Conservation (phyloP, 345 rosid species). For the Punica granatum region DNA sequence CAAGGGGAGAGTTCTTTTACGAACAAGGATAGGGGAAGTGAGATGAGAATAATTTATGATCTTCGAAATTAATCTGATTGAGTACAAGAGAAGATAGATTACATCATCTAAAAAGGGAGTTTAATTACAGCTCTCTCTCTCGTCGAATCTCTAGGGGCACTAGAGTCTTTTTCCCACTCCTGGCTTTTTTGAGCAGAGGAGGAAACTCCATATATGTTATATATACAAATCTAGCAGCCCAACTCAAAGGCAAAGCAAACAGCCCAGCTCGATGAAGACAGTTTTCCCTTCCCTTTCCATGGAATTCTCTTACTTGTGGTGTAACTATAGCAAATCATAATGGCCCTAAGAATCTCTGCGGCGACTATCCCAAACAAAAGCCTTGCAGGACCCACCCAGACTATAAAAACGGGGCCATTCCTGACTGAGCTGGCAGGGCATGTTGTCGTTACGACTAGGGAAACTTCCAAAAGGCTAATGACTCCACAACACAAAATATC, state of each 20-base stretch:
- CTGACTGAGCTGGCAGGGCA: background rate
- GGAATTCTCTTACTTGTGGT: background rate
- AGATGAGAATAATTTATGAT: background rate
- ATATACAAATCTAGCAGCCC: conserved; percentile 1
- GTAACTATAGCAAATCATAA: background rate
- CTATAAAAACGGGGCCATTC: background rate
- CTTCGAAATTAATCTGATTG: conserved; percentile 1
- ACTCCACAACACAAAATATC: background rate
- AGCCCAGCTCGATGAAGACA: background rate
- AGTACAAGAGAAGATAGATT: background rate
- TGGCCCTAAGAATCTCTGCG: background rate
- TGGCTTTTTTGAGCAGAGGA: background rate
- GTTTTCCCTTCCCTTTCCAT: background rate
- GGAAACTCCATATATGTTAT: background rate
- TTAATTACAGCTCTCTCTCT: conserved; percentile 2
- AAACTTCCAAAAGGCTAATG: background rate
- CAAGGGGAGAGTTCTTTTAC: too few species aligned
- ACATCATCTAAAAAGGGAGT: conserved; percentile 4
- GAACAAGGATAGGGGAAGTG: background rate
- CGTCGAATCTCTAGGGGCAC: background rate
- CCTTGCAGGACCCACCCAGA: background rate
- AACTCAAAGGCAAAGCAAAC: background rate
- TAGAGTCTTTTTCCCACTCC: background rate
- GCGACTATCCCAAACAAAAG: background rate
- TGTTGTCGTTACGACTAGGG: background rate